Conservation (phyloP, 805 yeast genomes). For the Wickerhamomyces hampshirensis region DNA sequence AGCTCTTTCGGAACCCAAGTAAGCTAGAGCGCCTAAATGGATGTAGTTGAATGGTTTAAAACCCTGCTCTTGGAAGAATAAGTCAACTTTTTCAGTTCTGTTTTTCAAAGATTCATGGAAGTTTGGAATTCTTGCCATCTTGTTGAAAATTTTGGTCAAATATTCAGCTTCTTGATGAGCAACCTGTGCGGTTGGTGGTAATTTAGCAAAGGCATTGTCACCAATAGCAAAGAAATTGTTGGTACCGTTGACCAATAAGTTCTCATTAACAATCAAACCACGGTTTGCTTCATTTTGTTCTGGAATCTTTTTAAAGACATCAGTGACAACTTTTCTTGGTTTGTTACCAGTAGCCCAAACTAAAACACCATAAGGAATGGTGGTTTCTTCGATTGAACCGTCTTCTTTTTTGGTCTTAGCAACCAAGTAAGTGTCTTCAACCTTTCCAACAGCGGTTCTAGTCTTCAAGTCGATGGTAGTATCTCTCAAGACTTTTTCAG, state of each 20-base stretch:
- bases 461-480: slow-evolving; percentile 70
- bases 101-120: slow-evolving; percentile 33
- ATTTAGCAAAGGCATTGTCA: slow-evolving; percentile 84
- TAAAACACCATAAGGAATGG: slow-evolving; percentile 83
- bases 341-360: slow-evolving; percentile 98
- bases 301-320: slow-evolving; percentile 64
- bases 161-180: slow-evolving; percentile 91
- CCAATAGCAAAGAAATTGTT: slow-evolving; percentile 84
- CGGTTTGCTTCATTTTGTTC: slow-evolving; percentile 82
- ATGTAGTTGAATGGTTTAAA: slow-evolving; percentile 69
- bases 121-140: slow-evolving; percentile 35
- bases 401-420: slow-evolving; percentile 71
- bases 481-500: slow-evolving; percentile 36
- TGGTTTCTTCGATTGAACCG: slow-evolving; percentile 54
- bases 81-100: slow-evolving; percentile 32
- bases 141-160: slow-evolving; percentile 68
- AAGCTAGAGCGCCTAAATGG: slow-evolving; percentile 90
- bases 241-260: slow-evolving; percentile 76
- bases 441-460: slow-evolving; percentile 85
- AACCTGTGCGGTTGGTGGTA: slow-evolving; percentile 96
- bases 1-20: slow-evolving; percentile 89
- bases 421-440: slow-evolving; percentile 63
- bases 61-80: slow-evolving; percentile 42
- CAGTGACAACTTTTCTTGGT: slow-evolving; percentile 67
- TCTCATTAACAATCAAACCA: slow-evolving; percentile 78